These are phyloP conservation scores for Gillenia trifoliata DNA, from an alignment of 306 rosid genomes.

Conservation along the genomic window DNA sequence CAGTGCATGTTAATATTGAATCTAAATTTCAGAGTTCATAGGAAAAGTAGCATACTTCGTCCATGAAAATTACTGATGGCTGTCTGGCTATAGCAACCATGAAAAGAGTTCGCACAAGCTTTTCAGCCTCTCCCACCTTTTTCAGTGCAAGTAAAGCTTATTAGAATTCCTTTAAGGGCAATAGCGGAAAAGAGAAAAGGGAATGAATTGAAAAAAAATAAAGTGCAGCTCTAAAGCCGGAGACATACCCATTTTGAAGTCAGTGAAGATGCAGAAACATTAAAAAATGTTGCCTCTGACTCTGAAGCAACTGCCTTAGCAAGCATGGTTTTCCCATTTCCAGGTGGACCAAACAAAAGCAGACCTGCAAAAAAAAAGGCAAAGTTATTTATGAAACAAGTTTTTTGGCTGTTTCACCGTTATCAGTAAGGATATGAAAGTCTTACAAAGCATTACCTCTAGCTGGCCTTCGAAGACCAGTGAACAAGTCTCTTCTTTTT, in stretches of 20 bases:
- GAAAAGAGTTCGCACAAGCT: conserved; percentile 92
- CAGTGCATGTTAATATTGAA: neutral
- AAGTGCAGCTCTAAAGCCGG: conserved; percentile 7
- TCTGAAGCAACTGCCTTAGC: conserved; percentile 99
- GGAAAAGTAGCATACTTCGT: conserved; percentile 58
- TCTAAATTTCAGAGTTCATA: neutral
- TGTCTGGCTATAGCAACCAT: conserved; percentile 89
- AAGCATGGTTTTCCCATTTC: conserved; percentile 98
- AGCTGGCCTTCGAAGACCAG: conserved; percentile 96
- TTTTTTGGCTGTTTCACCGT: neutral
- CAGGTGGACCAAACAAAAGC: conserved; percentile 98
- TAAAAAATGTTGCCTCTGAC: conserved; percentile 93
- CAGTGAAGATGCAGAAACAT: conserved; percentile 83
- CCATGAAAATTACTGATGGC: conserved; percentile 95
- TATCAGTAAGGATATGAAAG: neutral
- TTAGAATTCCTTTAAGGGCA: conserved; percentile 14
- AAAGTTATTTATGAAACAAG: conserved; percentile 6
- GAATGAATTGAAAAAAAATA: conserved; percentile 13
- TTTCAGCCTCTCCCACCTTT: conserved; percentile 95
- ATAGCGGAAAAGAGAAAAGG: conserved; percentile 1
- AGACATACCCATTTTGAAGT: conserved; percentile 93
- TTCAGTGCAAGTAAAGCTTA: conserved; percentile 25
- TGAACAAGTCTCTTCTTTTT: conserved; percentile 89
- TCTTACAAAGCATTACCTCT: conserved; percentile 52
- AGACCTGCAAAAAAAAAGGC: conserved; percentile 49